A percentile compares a stretch with the other conserved stretches of the same genome.
Evolutionary conservation across 768 basidiomycete species (phyloP).

Genomic region (Multifurca ochricompacta): DNA sequence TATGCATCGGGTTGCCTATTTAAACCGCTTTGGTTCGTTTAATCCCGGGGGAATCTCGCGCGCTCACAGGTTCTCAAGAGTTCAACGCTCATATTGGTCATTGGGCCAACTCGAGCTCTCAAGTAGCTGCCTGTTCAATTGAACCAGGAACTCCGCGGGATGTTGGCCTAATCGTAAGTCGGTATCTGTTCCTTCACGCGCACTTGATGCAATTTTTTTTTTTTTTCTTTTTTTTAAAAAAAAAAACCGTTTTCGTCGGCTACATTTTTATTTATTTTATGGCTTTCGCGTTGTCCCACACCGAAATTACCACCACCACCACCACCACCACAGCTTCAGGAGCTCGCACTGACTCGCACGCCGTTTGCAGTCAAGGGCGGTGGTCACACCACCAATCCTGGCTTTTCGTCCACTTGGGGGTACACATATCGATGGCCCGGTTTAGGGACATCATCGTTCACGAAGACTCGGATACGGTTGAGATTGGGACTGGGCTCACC

Average conservation of each 20-base stretch:
- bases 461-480: conserved; percentile 1
- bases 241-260: no score
- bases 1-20: no score
- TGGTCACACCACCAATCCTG: conserved; percentile 20
- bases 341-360: not conserved
- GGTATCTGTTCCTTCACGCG: not conserved
- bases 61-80: not conserved
- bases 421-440: conserved; percentile 21
- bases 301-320: no score
- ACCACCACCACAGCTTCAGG: not conserved
- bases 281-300: no score
- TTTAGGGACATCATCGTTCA: conserved; percentile 15
- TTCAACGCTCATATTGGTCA: conserved; percentile 13
- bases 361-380: conserved; percentile 22
- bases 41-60: no score
- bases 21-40: not conserved
- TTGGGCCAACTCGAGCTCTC: conserved; percentile 15
- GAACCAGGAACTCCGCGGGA: conserved; percentile 16
- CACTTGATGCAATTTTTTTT: no score
- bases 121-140: conserved; percentile 15
- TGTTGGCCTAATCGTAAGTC: conserved; percentile 11
- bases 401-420: conserved; percentile 24
- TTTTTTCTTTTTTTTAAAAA: no score
- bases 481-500: conserved; percentile 19
- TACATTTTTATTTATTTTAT: no score